Evolutionary conservation across 208 protist genomes (phyloP), one percentile per base, ranked within the genome.

Genomic region (Trypanosoma conorhini): DNA sequence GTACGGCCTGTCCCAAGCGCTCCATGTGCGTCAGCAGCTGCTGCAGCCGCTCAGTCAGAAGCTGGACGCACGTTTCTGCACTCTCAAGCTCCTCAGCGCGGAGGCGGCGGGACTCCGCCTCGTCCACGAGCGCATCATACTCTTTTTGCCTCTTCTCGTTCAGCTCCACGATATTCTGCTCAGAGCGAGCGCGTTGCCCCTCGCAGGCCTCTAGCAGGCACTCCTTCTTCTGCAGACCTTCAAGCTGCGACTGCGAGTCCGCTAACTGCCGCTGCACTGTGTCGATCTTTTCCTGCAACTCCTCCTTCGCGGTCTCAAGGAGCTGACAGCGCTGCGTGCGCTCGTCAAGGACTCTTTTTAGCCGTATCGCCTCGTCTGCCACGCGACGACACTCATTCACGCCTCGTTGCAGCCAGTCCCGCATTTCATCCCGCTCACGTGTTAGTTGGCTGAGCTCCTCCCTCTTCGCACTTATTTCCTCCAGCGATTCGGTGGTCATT

Each of bases 341-440:
- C 22, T 72, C 63, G 10, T 62, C 26, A 21, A 82, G 44, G 10
- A 70, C 73, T 1, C 40, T 35, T 52, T 68, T 55, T n/a, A 75
- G 56, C 3, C 22, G 44, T 13, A 22, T 13, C 44, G 77, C 73
- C 40, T 79, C 72, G 21, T 82, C 77, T 15, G 77, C 77, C 10
- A 82, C 72, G 42, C 77, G 77, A 26, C 72, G 62, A 26, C 72
- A 82, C 54, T 82, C 77, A 17, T 1, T 52, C 31, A 79, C 77
- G 0, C 66, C 77, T 0, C 77, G 69, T 31, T 76, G 72, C 30
- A 82, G 51, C 77, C 77, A 82, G 44, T 70, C 60, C 22, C 58
- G 69, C 51, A 82, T 24, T n/a, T 73, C 66, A 42, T 70, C 59
- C 7, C 73, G 50, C 59, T 82, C 77, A 54, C 67, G 59, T 48